phyloP scores from a whole-genome alignment of 768 basidiomycete genomes.

The Naganishia onofrii region DNA sequence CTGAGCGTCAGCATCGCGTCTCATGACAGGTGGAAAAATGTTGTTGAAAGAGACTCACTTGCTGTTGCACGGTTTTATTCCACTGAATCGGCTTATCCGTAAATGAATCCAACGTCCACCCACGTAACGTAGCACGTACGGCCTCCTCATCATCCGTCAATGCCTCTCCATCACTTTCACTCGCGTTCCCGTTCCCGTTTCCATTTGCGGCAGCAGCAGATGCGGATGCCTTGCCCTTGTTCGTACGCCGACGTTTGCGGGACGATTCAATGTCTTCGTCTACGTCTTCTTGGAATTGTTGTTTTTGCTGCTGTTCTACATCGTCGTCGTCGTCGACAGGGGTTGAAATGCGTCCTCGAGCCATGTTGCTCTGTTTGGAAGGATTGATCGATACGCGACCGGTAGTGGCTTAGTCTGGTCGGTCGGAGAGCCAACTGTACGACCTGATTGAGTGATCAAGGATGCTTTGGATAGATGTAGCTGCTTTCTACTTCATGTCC shows the following conservation, averaged over 20 bases:
- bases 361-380: neutral
- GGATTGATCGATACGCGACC: too few relatives aligned
- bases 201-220: neutral
- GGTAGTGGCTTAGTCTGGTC: too few relatives aligned
- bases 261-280: neutral
- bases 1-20: too few relatives aligned
- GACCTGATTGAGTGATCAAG: too few relatives aligned
- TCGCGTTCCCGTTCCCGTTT: conserved; percentile 11
- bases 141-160: conserved; percentile 18
- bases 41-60: too few relatives aligned
- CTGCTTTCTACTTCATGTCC: neutral
- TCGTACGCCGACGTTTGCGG: conserved; percentile 11
- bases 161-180: conserved; percentile 12
- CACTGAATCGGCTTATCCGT: conserved; percentile 13
- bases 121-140: neutral
- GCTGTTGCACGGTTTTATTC: neutral
- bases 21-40: too few relatives aligned
- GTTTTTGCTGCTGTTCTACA: neutral
- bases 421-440: too few relatives aligned
- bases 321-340: conserved; percentile 21
- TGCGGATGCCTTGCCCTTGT: neutral
- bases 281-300: neutral
- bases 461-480: too few relatives aligned
- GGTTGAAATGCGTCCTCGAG: conserved; percentile 7
- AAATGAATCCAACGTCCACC: conserved; percentile 15